These are phyloP conservation scores for Poa annua DNA, from an alignment of 176 grass and related monocot species.

Conservation along the genomic window DNA sequence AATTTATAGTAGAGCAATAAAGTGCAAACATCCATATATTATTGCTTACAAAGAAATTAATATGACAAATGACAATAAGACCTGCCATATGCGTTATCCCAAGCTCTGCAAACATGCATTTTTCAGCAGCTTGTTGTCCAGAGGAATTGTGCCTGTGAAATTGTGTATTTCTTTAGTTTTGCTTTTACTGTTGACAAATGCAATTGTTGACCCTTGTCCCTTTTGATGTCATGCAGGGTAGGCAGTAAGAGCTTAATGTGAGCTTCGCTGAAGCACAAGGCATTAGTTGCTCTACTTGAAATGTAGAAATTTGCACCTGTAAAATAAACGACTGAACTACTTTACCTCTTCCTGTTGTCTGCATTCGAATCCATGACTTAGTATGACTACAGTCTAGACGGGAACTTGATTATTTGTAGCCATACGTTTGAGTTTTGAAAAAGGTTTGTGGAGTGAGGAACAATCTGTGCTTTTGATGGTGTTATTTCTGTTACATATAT, in stretches of 20 bases:
- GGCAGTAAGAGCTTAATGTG: constrained; percentile 34
- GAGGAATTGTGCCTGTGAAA: background rate
- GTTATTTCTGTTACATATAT: background rate
- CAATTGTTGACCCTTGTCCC: background rate
- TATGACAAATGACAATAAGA: background rate
- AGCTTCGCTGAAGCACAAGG: background rate
- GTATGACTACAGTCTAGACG: constrained; percentile 3
- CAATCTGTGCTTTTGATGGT: background rate
- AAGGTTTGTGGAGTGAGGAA: background rate
- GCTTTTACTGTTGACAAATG: background rate
- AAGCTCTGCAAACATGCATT: background rate
- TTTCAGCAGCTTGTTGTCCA: background rate
- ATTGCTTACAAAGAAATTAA: background rate
- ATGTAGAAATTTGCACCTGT: constrained; percentile 46
- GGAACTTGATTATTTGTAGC: constrained; percentile 3
- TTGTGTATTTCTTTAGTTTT: background rate
- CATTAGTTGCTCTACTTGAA: constrained; percentile 15
- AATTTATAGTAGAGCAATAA: background rate
- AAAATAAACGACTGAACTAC: constrained; percentile 44
- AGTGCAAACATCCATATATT: background rate
- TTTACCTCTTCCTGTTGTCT: background rate
- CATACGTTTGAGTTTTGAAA: background rate
- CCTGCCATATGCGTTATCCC: background rate
- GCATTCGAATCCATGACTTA: background rate
- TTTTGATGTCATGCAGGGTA: constrained; percentile 43